Base-by-base conservation (phyloP, 2,329 filamentous ascomycete species). In the Clathrospora elynae region DNA sequence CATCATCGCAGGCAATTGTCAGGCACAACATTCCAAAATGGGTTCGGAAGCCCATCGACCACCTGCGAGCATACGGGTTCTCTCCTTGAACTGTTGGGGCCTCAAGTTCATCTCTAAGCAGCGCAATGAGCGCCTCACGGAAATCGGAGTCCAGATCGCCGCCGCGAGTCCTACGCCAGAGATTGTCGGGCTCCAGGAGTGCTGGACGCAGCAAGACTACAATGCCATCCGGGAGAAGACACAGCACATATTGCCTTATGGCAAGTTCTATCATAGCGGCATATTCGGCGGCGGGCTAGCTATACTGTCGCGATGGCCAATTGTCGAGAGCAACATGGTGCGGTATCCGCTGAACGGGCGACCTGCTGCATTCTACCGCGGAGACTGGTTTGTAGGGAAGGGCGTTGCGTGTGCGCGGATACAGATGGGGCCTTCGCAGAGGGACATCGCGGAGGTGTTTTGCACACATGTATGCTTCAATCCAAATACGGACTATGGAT, bases 21-120 rank as follows among this genome's bases (percentile, higher is more conserved):
- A 6, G 23, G 33, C 14, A 5, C 18, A 31, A 28, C 20, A 33
- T 14, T 26, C 5, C 45, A 30, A 34, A 37, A 69, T 67, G 63
- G 36, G 52, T 35, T 55, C 56, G 8, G 44, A 55, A 9, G 11
- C 40, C 13, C 26, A 13, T 2, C 44, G 42, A 5, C 57, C 68
- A 63, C 55, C 82, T 5, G 68, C 79, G 12, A 74, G 73, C 20
- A 79, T 97, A 66, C 86, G 87, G 63, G 78, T 97, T 57, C 75
- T 96, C 54, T 93, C 89, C 4, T 82, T 96, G 68, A 99, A 99
- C 73, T 96, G 90, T 82, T 97, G 93, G 92, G 93, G 93, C 36
- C 83, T 97, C 49, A 92, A 95, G 64, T 90, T 84, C 74, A 79
- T 97, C 62, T 85, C 91, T 36, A 85, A 85, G 55, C 81, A 88